Conservation (phyloP, 805 yeast genomes). For the Candida bentonensis region DNA sequence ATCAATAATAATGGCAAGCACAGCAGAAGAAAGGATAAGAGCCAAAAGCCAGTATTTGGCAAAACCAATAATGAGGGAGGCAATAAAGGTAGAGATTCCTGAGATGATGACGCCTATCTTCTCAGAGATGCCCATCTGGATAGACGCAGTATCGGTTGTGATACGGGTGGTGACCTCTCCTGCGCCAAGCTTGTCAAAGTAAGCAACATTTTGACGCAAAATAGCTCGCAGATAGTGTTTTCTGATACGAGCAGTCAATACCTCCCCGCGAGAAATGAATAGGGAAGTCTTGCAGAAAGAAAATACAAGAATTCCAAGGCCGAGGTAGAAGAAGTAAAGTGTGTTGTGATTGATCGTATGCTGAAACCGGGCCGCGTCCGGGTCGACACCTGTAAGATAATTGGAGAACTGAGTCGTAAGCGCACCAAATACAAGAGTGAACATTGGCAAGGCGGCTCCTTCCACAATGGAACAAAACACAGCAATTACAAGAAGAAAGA, state of each 20-base stretch:
- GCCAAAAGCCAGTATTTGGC: constrained; percentile 24
- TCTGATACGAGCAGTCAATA: constrained; percentile 26
- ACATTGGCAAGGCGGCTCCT: constrained; percentile 28
- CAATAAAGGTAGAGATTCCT: constrained; percentile 25
- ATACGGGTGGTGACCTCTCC: constrained; percentile 30
- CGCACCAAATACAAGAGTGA: constrained; percentile 27
- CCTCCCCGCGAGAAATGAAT: constrained; percentile 27
- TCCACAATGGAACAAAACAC: constrained; percentile 21
- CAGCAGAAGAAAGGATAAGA: constrained; percentile 21
- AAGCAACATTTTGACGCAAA: constrained; percentile 27
- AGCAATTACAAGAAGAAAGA: constrained; percentile 18
- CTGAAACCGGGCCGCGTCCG: constrained; percentile 19
- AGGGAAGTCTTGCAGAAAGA: constrained; percentile 22
- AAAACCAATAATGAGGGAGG: constrained; percentile 25
- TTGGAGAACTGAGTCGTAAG: constrained; percentile 24
- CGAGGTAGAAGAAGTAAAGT: constrained; percentile 27
- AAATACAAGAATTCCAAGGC: constrained; percentile 23
- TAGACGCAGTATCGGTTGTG: constrained; percentile 26
- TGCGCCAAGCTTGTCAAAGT: constrained; percentile 28
- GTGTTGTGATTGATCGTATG: constrained; percentile 22
- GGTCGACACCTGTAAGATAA: constrained; percentile 16
- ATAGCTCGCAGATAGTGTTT: constrained; percentile 23
- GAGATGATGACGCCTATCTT: constrained; percentile 26
- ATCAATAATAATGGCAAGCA: constrained; percentile 18
- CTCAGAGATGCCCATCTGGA: constrained; percentile 30